Evolutionary conservation across 306 rosid genomes (phyloP).

Genomic region (Ormosia semicastrata): DNA sequence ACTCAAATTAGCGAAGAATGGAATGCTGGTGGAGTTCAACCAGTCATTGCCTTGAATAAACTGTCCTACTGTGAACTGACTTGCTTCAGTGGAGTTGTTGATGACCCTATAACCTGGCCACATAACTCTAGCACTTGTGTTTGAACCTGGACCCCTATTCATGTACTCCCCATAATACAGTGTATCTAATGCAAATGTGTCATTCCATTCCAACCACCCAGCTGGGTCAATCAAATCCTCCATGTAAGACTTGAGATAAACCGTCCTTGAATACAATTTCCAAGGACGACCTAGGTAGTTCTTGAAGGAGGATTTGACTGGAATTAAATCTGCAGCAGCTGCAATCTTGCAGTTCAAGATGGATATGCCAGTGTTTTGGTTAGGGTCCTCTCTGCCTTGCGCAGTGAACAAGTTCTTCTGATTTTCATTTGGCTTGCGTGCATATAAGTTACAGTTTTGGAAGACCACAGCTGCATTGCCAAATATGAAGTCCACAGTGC

Average conservation of each 20-base stretch:
- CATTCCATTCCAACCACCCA: constrained; percentile 91
- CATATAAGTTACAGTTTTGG: constrained; percentile 76
- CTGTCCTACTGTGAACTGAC: constrained; percentile 47
- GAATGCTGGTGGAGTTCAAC: constrained; percentile 60
- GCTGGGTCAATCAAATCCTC: constrained; percentile 63
- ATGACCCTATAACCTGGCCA: constrained; percentile 81
- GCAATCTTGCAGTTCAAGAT: constrained; percentile 63
- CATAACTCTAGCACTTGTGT: constrained; percentile 51
- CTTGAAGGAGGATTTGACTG: constrained; percentile 43
- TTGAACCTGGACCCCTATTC: constrained; percentile 73
- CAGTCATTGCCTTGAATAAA: constrained; percentile 66
- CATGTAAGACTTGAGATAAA: constrained; percentile 45
- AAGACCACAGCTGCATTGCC: constrained; percentile 77
- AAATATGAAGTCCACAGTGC: constrained; percentile 81
- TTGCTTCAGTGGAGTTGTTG: constrained; percentile 54
- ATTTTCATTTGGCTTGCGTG: constrained; percentile 58
- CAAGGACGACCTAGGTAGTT: constrained; percentile 76
- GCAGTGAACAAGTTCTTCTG: constrained; percentile 81
- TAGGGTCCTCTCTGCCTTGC: constrained; percentile 80
- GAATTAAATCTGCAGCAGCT: constrained; percentile 61
- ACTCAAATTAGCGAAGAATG: constrained; percentile 37
- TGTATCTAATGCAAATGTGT: constrained; percentile 61
- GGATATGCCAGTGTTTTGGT: constrained; percentile 82
- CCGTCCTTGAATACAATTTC: constrained; percentile 74
- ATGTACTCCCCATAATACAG: constrained; percentile 75